These are phyloP conservation scores for Amaranthus palmeri DNA, from an alignment of 148 eudicot species.

Conservation along the genomic window DNA sequence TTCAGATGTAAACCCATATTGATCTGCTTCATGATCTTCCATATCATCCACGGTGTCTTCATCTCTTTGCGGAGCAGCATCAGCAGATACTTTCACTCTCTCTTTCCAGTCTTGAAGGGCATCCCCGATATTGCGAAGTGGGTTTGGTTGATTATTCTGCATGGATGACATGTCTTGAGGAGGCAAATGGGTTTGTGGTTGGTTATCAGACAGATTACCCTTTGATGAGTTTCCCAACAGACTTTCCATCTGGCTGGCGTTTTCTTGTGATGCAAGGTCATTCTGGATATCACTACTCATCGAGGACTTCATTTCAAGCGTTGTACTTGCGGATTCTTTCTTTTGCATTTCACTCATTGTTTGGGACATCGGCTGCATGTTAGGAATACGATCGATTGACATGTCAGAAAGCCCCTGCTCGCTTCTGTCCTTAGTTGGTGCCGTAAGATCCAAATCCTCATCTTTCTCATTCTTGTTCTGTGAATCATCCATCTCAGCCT, in stretches of 20 bases:
- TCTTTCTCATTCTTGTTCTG: slow-evolving; percentile 35
- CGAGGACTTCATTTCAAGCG: slow-evolving; percentile 53
- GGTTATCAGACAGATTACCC: slow-evolving; percentile 48
- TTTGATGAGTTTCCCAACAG: slow-evolving; percentile 51
- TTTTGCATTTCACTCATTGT: slow-evolving; percentile 34
- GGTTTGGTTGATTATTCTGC: slow-evolving; percentile 72
- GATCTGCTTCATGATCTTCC: slow-evolving; percentile 58
- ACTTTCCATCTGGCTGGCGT: slow-evolving; percentile 47
- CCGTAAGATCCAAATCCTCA: slow-evolving; percentile 29
- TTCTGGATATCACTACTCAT: slow-evolving; percentile 39
- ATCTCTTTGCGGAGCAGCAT: slow-evolving; percentile 42
- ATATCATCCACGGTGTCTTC: slow-evolving; percentile 44
- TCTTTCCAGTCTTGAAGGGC: slow-evolving; percentile 98
- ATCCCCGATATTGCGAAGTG: slow-evolving; percentile 73
- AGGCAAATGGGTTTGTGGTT: slow-evolving; percentile 40
- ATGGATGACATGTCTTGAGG: slow-evolving; percentile 45
- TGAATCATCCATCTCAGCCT: slow-evolving; percentile 31
- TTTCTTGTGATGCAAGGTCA: slow-evolving; percentile 56
- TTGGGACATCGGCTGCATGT: slow-evolving; percentile 41
- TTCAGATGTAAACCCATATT: slow-evolving; percentile 75
- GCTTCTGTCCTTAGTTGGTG: slow-evolving; percentile 37
- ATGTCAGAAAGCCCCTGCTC: slow-evolving; percentile 32
- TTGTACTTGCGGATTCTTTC: slow-evolving; percentile 31
- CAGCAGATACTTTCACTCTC: slow-evolving; percentile 72
- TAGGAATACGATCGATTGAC: slow-evolving; percentile 27